phyloP scores from a whole-genome alignment of 2,329 filamentous ascomycete genomes.

The Xylariaceae sp. region DNA sequence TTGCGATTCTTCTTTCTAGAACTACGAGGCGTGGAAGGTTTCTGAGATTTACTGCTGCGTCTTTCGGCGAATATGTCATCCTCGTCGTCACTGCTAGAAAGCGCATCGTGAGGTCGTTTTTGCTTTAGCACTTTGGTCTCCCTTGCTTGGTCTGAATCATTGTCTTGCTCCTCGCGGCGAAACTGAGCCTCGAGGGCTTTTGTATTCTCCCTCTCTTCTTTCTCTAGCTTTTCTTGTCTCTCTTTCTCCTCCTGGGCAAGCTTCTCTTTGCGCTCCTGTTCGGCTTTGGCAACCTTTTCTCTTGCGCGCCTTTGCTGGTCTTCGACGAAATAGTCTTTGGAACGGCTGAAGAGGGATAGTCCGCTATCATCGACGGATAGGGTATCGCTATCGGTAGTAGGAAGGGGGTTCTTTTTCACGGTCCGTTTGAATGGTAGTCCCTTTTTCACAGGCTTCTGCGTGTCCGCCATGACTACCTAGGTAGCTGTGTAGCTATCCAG shows the following conservation, averaged over 20 bases:
- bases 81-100: slow-evolving; percentile 11
- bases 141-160: too few relatives aligned
- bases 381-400: slow-evolving; percentile 28
- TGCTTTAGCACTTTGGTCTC: slow-evolving; percentile 15
- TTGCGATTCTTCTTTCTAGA: slow-evolving; percentile 7
- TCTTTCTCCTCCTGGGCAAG: slow-evolving; percentile 17
- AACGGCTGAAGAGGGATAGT: slow-evolving; percentile 48
- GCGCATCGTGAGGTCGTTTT: slow-evolving; percentile 21
- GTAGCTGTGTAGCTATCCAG: not conserved
- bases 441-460: slow-evolving; percentile 25
- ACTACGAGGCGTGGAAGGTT: slow-evolving; percentile 12
- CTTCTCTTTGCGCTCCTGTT: slow-evolving; percentile 23
- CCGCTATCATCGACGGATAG: slow-evolving; percentile 33
- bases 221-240: slow-evolving; percentile 12
- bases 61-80: slow-evolving; percentile 15
- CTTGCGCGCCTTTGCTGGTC: slow-evolving; percentile 32
- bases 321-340: slow-evolving; percentile 47
- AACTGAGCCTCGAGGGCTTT: slow-evolving; percentile 8
- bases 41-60: slow-evolving; percentile 17
- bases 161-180: slow-evolving; percentile 8
- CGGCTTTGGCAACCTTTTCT: slow-evolving; percentile 24
- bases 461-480: slow-evolving; percentile 31
- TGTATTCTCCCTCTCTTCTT: slow-evolving; percentile 12
- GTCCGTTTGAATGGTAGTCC: slow-evolving; percentile 50
- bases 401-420: slow-evolving; percentile 34